phyloP scores from a whole-genome alignment of 1,284 basidiomycete species.

The Moesziomyces antarcticus region DNA sequence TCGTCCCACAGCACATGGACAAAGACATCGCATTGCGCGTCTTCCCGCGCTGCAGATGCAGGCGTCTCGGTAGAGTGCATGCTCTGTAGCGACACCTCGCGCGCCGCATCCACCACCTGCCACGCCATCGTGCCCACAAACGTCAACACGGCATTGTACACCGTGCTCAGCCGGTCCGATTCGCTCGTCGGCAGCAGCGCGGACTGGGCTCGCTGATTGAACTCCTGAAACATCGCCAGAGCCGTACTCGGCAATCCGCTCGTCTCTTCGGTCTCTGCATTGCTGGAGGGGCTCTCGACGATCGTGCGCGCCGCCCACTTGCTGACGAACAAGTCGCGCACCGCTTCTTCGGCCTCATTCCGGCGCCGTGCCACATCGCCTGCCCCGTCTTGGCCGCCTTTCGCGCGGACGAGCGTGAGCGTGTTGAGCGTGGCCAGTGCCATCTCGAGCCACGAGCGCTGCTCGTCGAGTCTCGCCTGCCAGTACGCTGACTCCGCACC shows the following conservation, averaged over 20 bases:
- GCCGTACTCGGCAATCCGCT: slow-evolving; percentile 10
- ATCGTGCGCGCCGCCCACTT: slow-evolving; percentile 35
- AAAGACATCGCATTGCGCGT: slow-evolving; percentile 49
- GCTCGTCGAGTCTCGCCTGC: slow-evolving; percentile 40
- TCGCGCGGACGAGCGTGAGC: slow-evolving; percentile 4
- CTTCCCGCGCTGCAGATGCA: background rate
- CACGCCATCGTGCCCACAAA: slow-evolving; percentile 78
- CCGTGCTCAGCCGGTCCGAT: slow-evolving; percentile 70
- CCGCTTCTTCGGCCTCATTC: slow-evolving; percentile 50
- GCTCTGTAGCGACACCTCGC: slow-evolving; percentile 67
- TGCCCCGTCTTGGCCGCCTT: background rate
- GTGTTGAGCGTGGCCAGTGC: slow-evolving; percentile 22
- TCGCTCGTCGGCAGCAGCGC: slow-evolving; percentile 69
- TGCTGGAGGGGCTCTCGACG: background rate
- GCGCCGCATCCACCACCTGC: slow-evolving; percentile 80
- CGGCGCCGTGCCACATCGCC: background rate
- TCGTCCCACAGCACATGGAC: slow-evolving; percentile 86
- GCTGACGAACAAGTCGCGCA: slow-evolving; percentile 32
- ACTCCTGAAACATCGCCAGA: slow-evolving; percentile 80
- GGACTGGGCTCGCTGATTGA: background rate
- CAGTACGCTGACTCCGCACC: slow-evolving; percentile 25
- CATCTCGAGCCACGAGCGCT: slow-evolving; percentile 48
- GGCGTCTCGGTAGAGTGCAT: background rate
- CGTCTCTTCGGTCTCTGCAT: background rate
- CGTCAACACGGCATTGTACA: slow-evolving; percentile 85